These are phyloP conservation scores for Huntiella abstrusa DNA, from an alignment of 2,329 filamentous ascomycete species.

Conservation along the genomic window DNA sequence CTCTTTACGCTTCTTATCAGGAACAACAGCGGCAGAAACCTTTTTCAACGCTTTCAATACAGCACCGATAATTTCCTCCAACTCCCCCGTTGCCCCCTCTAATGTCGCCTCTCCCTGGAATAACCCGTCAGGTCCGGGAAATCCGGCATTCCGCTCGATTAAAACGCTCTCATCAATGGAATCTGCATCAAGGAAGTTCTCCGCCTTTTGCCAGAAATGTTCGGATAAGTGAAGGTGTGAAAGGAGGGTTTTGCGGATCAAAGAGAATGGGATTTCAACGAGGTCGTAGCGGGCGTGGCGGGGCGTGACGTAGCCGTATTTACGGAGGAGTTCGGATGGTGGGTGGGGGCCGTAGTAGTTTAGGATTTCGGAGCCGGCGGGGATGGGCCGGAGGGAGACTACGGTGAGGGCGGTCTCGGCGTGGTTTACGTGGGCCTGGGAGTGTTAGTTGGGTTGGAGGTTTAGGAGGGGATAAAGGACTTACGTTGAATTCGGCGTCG, in stretches of 20 bases:
- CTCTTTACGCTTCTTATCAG: conserved; percentile 31
- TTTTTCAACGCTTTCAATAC: conserved; percentile 32
- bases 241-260: conserved; percentile 31
- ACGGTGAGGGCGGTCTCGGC: conserved; percentile 43
- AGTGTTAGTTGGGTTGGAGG: neutral
- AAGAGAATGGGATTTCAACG: conserved; percentile 50
- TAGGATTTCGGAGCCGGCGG: conserved; percentile 55
- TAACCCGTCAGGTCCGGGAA: conserved; percentile 30
- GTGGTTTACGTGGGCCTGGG: conserved; percentile 32
- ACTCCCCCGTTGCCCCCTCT: conserved; percentile 27
- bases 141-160: conserved; percentile 35
- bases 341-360: conserved; percentile 82
- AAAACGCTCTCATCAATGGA: conserved; percentile 60
- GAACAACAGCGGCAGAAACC: conserved; percentile 22
- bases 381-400: conserved; percentile 49
- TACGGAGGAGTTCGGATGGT: conserved; percentile 60
- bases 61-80: conserved; percentile 31
- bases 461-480: neutral
- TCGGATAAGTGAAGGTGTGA: conserved; percentile 21
- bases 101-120: conserved; percentile 22
- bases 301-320: conserved; percentile 73
- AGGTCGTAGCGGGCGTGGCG: conserved; percentile 67
- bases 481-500: conserved; percentile 62
- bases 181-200: conserved; percentile 38
- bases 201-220: conserved; percentile 22